Evolutionary conservation across 139 green algal species (phyloP).

Genomic region (Auxenochlorella pyrenoidosa): DNA sequence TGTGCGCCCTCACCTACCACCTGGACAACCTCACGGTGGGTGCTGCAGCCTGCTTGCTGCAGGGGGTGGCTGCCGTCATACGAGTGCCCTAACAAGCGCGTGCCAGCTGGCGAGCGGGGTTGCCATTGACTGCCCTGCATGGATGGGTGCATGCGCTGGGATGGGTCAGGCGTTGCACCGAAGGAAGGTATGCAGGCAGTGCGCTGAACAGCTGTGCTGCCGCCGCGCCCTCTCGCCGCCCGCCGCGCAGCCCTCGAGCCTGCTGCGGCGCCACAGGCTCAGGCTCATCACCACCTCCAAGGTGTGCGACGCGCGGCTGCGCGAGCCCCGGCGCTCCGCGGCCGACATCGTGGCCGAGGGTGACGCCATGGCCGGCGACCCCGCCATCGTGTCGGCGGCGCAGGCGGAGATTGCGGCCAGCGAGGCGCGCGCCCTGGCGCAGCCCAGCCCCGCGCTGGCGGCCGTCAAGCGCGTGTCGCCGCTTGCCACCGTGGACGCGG

Average conservation of each 20-base stretch:
- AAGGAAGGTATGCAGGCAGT: neutral
- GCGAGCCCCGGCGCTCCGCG: slow-evolving; percentile 41
- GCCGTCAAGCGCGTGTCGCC: neutral
- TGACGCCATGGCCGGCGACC: slow-evolving; percentile 74
- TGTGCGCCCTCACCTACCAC: slow-evolving; percentile 70
- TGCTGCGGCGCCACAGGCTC: slow-evolving; percentile 59
- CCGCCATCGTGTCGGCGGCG: neutral
- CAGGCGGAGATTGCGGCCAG: neutral
- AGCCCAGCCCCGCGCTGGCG: neutral
- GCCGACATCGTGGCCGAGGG: slow-evolving; percentile 58
- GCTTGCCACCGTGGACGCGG: neutral
- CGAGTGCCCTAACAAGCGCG: neutral
- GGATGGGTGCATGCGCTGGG: no score
- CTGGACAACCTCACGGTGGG: slow-evolving; percentile 57
- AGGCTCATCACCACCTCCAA: slow-evolving; percentile 76
- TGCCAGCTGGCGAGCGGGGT: neutral
- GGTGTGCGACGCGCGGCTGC: slow-evolving; percentile 58
- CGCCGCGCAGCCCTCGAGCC: neutral
- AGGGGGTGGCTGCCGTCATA: neutral
- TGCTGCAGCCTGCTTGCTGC: neutral
- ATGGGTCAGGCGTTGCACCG: no score
- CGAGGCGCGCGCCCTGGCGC: neutral
- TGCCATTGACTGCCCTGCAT: neutral
- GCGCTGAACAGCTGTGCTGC: neutral
- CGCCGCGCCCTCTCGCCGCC: neutral